These are phyloP conservation scores for Candida sanyaensis DNA, from an alignment of 1,139 yeast genomes.

Conservation along the genomic window DNA sequence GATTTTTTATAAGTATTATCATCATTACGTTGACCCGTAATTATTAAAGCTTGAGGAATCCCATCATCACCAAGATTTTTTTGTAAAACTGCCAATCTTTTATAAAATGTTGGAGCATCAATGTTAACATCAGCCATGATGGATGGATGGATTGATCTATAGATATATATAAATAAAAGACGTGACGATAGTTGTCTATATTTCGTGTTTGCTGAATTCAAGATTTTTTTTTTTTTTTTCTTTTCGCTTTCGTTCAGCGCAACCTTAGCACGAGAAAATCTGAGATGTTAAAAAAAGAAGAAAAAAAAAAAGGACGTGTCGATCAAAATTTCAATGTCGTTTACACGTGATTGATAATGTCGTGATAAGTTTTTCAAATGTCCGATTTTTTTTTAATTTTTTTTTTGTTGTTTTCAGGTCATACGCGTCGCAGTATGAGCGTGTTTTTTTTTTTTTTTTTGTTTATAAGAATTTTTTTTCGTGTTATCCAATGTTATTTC, in stretches of 20 bases:
- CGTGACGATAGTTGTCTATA: background rate
- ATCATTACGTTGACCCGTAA: conserved; percentile 83
- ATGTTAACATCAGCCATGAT: conserved; percentile 39
- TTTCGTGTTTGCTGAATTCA: background rate
- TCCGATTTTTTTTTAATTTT: background rate
- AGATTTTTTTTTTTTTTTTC: background rate
- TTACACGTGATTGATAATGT: background rate
- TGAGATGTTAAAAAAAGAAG: no score
- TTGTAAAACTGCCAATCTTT: conserved; percentile 43
- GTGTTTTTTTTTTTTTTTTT: background rate
- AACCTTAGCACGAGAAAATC: background rate
- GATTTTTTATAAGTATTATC: conserved; percentile 91
- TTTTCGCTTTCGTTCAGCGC: background rate
- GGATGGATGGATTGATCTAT: background rate
- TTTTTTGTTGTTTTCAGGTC: no score
- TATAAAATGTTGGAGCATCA: conserved; percentile 41
- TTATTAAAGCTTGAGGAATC: conserved; percentile 59
- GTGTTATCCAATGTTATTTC: background rate
- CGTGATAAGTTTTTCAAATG: background rate
- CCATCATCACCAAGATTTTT: conserved; percentile 40
- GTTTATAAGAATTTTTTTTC: background rate
- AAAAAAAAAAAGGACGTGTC: background rate
- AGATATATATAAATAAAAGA: background rate
- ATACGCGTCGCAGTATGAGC: background rate
- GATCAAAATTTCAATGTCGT: background rate